Percentiles rank a stretch among this genome's conserved stretches.
Conservation (phyloP, 352 stramenopile species). For the Phytopythium montanum region DNA sequence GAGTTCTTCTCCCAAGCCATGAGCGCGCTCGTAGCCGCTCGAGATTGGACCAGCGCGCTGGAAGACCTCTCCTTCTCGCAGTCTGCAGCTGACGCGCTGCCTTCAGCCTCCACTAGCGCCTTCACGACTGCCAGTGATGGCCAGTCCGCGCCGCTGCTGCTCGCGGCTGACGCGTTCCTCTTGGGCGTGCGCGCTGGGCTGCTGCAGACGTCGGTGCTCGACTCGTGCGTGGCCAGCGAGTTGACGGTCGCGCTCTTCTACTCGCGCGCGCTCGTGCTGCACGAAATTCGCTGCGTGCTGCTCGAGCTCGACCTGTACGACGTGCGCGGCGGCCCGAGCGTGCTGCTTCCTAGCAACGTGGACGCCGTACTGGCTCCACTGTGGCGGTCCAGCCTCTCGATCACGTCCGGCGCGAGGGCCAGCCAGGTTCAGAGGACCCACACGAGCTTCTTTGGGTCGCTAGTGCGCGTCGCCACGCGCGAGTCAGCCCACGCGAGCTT, state of each 20-base stretch:
- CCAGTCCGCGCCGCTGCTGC: conserved; percentile 13
- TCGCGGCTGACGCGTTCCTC: conserved; percentile 31
- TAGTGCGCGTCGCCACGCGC: conserved; percentile 17
- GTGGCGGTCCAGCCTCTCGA: conserved; percentile 19
- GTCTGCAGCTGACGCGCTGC: conserved; percentile 13
- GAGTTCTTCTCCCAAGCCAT: conserved; percentile 42
- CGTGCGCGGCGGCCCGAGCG: not conserved
- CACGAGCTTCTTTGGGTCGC: conserved; percentile 17
- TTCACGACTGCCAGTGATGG: conserved; percentile 12
- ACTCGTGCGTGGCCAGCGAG: conserved; percentile 37
- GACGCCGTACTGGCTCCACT: conserved; percentile 20
- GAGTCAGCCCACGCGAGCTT: conserved; percentile 18
- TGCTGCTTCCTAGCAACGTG: conserved; percentile 19
- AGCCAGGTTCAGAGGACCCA: not conserved
- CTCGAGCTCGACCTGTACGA: conserved; percentile 10
- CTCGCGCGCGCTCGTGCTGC: conserved; percentile 31
- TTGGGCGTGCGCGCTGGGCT: conserved; percentile 26
- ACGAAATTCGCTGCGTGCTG: conserved; percentile 23
- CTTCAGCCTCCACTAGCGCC: conserved; percentile 14
- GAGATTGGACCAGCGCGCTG: conserved; percentile 27
- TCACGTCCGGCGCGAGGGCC: conserved; percentile 24
- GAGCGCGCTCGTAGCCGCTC: conserved; percentile 23
- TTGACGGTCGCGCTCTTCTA: conserved; percentile 37
- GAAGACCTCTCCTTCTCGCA: conserved; percentile 32
- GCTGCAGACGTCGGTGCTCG: conserved; percentile 23